Base-by-base conservation (phyloP, 805 yeast species). In the Candida yuanshanica region DNA sequence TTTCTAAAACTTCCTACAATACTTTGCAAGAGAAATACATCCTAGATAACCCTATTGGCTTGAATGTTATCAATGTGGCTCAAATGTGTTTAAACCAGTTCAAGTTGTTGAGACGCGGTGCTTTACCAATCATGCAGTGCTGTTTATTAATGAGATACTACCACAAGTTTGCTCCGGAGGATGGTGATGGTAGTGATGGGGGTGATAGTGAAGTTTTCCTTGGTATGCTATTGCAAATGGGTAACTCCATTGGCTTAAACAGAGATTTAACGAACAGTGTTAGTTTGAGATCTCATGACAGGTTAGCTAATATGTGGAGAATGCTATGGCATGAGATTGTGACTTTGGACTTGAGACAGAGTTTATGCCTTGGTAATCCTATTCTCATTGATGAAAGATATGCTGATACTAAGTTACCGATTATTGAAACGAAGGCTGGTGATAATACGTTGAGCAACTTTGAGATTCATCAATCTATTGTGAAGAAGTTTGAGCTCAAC, bases 271-370 rank as follows among this genome's bases (percentile, higher is more conserved):
- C 60, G 10, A 67, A 71, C 36, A 39, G 46, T 33, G 46, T 36
- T 46, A 51, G 44, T n/a, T 37, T 54, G 7, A 42, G 40, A 20
- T 35, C 54, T 43, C 36, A 63, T 53, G 40, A 42, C 51, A 44
- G 52, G 12, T 33, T 52, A n/a, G 65, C 69, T 21, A 73, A 75
- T 46, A 51, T 78, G 4, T 69, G 76, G 68, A 66, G 86, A 51
- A 79, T 76, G 49, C 66, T 78, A 5, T 81, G 86, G 86, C 71
- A 68, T 52, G 61, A 64, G 21, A 56, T 81, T 33, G 60, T 75
- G 11, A 50, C 70, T 1, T 44, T 64, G 33, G 86, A 80, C 50
- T 46, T 66, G 2, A 60, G 63, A 37, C 74, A 72, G 41, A 67
- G 74, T 16, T 59, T 66, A 43, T 61, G 66, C 7, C 62, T 69